Evolutionary conservation across 2,329 filamentous ascomycete genomes (phyloP), one percentile per base, ranked within the genome.

Genomic region (Apiospora arundinis): DNA sequence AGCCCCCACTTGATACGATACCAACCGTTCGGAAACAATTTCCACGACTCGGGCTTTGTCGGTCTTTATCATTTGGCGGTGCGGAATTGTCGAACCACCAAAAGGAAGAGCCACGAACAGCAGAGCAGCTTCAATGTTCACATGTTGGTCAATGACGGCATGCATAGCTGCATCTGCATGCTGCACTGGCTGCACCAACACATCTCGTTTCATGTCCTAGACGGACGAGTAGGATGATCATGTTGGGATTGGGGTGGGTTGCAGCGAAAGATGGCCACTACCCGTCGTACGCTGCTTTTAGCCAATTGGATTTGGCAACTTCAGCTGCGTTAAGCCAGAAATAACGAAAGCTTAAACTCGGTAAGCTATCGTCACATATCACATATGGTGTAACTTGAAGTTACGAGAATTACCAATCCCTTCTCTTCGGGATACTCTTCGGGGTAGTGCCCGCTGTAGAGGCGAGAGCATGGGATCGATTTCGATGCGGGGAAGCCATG

Each of bases 1-100:
- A 63, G 14, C 56, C 56, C 56, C 56, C 56, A 40, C 56, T 40
- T 9, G 9, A 40, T 32, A 63, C 56, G 56, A 63, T 32, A 45
- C 56, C 56, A 63, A 63, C 32, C 18, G 56, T 32, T 40, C 32
- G 56, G 56, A 14, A 4, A n/a, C 56, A 63, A 63, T 63, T 63
- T 63, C 32, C 56, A 63, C 56, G 56, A 63, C 56, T 63, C 56
- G 32, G 9, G 12, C 7, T 63, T n/a, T 40, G 56, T 63, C 32
- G 56, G 56, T 63, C 56, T 11, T 21, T 63, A 63, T 63, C 56
- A n/a, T 40, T 37, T 5, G 21, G 16, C n/a, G 32, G 32, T 11
- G 52, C 52, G 52, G 52, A 21, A 9, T n/a, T 28, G 7, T 60
- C 18, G 52, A 37, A 21, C 52, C 25, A 37, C 42, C 42, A 45